Base-by-base conservation (phyloP, 1,139 yeast species). In the Keqinozyma sinolaborantium region DNA sequence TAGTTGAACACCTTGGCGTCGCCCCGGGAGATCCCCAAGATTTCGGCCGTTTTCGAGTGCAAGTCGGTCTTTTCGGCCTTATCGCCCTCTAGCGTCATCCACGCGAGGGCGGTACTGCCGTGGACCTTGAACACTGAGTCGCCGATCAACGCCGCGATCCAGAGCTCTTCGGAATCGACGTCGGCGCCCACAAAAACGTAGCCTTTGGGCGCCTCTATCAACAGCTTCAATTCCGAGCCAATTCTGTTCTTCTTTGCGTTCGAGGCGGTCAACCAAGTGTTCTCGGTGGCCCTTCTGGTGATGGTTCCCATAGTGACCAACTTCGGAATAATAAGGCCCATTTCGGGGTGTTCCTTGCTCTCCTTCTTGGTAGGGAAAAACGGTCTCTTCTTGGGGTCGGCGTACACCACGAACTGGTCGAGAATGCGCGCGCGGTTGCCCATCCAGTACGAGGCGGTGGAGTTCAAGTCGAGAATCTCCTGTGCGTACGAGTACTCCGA, bases 21-120 rank as follows among this genome's bases (percentile, higher is more conserved):
- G 46, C 83, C 79, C 56, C 99, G 73, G 14, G 86, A 79, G 34
- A 94, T 92, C 0, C 95, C 95, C 51, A 94, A 60, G 44, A 94
- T 90, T 16, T 72, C 71, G 0, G 98, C 97, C 0, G 98, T 94
- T 47, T 86, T 88, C 1, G 97, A 88, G 53, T 94, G 99, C 42
- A 94, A 62, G 59, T 94, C 99, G 0, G 98, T 94, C 8, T 90
- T 94, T 37, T 84, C 92, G 35, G 64, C 67, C 57, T 94, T 94
- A 14, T 92, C 82, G 12, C 99, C 99, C 64, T 94, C 99, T 33
- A 94, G 68, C 2, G 97, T 90, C 99, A 94, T 94, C 98, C 98
- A 94, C 1, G 98, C 97, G 33, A 94, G 71, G 0, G 97, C 95
- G 0, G 98, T 87, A 11, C 95, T 95, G 3, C 98, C 99, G 54